phyloP scores from a whole-genome alignment of 2,329 filamentous ascomycete species.

The Anisogramma anomala region DNA sequence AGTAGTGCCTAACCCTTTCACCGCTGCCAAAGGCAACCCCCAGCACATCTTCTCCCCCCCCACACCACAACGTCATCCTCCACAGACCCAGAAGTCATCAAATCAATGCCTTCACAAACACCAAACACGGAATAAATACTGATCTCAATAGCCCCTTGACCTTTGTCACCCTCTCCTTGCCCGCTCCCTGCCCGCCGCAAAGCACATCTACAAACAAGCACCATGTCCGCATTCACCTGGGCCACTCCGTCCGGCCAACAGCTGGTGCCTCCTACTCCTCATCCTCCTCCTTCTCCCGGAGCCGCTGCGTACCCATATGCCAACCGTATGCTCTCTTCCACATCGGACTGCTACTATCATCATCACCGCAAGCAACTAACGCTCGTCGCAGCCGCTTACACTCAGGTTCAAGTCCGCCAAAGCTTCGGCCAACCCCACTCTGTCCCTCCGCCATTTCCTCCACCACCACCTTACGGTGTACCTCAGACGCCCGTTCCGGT shows the following conservation, averaged over 20 bases:
- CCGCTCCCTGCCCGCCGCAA: not conserved
- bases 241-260: slow-evolving; percentile 28
- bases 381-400: slow-evolving; percentile 42
- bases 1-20: too few relatives aligned
- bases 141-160: slow-evolving; percentile 5
- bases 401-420: slow-evolving; percentile 50
- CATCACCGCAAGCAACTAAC: not conserved
- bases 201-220: slow-evolving; percentile 18
- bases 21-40: too few relatives aligned
- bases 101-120: not conserved
- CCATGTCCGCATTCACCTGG: slow-evolving; percentile 16
- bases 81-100: not conserved
- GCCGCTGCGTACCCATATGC: slow-evolving; percentile 31
- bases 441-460: slow-evolving; percentile 20
- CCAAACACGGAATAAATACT: not conserved
- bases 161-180: not conserved
- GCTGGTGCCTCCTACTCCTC: slow-evolving; percentile 21
- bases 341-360: not conserved
- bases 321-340: slow-evolving; percentile 23
- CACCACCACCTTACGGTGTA: slow-evolving; percentile 18
- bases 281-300: slow-evolving; percentile 18
- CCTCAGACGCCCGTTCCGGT: slow-evolving; percentile 17
- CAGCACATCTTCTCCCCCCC: too few relatives aligned
- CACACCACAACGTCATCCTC: not conserved
- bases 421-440: slow-evolving; percentile 37